phyloP scores from a whole-genome alignment of 2,329 filamentous ascomycete genomes.

The Mycocentrospora acerina region DNA sequence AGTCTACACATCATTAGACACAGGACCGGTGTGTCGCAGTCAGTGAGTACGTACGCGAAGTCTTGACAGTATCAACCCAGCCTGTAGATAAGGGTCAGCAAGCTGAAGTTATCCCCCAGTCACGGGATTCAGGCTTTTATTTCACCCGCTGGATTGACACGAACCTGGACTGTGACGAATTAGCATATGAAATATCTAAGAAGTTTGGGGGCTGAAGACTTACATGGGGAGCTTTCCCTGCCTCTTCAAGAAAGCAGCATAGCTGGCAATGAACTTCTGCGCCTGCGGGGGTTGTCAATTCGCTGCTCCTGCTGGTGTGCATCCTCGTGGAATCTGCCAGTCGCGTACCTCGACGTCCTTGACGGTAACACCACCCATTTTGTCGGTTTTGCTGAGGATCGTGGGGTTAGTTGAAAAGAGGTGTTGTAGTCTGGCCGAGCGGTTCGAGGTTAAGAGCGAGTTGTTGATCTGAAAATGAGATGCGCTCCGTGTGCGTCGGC shows the following conservation, averaged over 20 bases:
- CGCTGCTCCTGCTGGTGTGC: slow-evolving; percentile 5
- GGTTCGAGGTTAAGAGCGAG: slow-evolving; percentile 5
- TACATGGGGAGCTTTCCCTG: slow-evolving; percentile 85
- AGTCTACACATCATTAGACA: slow-evolving; percentile 50
- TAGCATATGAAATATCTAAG: slow-evolving; percentile 16
- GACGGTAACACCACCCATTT: slow-evolving; percentile 79
- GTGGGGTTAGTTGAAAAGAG: slow-evolving; percentile 18
- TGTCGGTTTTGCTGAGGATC: slow-evolving; percentile 55
- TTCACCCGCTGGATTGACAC: slow-evolving; percentile 47
- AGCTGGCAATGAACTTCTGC: slow-evolving; percentile 86
- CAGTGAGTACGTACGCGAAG: slow-evolving; percentile 55
- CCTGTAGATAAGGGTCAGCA: slow-evolving; percentile 63
- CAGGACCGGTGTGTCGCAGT: neutral
- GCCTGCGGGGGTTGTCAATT: slow-evolving; percentile 54
- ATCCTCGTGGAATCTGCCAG: neutral
- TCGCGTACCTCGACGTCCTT: slow-evolving; percentile 82
- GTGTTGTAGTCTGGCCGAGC: slow-evolving; percentile 25
- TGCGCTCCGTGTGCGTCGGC: too few species aligned
- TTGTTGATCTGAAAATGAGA: too few species aligned
- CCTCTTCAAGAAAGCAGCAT: slow-evolving; percentile 88
- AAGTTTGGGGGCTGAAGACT: slow-evolving; percentile 9
- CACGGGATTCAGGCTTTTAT: slow-evolving; percentile 57
- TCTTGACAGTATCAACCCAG: slow-evolving; percentile 99
- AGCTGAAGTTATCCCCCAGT: slow-evolving; percentile 51
- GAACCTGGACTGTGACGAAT: slow-evolving; percentile 63